These are phyloP conservation scores for Penicillium sp. DNA, from an alignment of 2,329 filamentous ascomycete genomes.

Conservation along the genomic window DNA sequence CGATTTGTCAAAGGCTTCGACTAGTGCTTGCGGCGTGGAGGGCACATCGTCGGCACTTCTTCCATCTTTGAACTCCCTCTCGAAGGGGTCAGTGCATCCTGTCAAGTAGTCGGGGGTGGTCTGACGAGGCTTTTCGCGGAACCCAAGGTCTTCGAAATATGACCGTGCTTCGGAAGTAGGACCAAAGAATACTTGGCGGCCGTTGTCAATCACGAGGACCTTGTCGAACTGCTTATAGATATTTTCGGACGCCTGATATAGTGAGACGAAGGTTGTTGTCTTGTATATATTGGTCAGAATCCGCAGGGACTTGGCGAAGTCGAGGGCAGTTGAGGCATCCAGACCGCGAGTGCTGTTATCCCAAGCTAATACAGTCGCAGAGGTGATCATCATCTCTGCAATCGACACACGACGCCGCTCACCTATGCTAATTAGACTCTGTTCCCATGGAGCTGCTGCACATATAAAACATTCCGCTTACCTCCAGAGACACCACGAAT, in stretches of 20 bases:
- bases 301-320: constrained; percentile 61
- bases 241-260: constrained; percentile 78
- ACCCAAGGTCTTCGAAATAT: constrained; percentile 72
- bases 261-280: constrained; percentile 72
- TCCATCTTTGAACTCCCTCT: constrained; percentile 65
- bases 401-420: constrained; percentile 75
- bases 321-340: constrained; percentile 59
- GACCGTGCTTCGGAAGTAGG: constrained; percentile 56
- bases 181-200: constrained; percentile 68
- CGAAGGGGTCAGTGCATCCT: constrained; percentile 73
- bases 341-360: constrained; percentile 65
- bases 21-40: constrained; percentile 57
- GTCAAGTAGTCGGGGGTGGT: constrained; percentile 76
- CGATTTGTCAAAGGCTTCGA: constrained; percentile 62
- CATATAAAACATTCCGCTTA: not conserved
- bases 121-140: constrained; percentile 63
- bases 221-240: constrained; percentile 76
- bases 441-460: not conserved
- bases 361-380: constrained; percentile 64
- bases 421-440: constrained; percentile 33
- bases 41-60: constrained; percentile 59
- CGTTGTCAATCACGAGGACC: constrained; percentile 69
- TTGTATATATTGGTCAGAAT: constrained; percentile 76
- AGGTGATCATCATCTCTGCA: constrained; percentile 71
- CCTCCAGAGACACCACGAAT: constrained; percentile 66